These are phyloP conservation scores for Alternaria consortialis DNA, from an alignment of 2,329 filamentous ascomycete genomes.

Conservation along the genomic window DNA sequence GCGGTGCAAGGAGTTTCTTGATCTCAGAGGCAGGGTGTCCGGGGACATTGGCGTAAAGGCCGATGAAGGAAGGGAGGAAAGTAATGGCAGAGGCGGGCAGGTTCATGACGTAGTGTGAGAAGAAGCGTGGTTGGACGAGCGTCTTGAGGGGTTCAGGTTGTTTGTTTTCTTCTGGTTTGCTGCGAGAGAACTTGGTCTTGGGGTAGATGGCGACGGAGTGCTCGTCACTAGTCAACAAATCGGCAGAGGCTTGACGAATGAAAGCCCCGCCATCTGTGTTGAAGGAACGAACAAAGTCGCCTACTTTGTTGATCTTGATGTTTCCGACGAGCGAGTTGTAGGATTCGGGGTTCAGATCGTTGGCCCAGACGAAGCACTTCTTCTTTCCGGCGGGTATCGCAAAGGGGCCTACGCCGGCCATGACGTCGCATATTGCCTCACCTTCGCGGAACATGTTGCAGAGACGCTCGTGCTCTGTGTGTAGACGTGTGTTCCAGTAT, in stretches of 20 bases:
- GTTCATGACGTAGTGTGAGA: conserved; percentile 98
- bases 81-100: conserved; percentile 88
- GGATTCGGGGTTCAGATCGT: conserved; percentile 94
- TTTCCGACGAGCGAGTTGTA: conserved; percentile 76
- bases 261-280: conserved; percentile 85
- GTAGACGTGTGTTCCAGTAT: conserved; percentile 95
- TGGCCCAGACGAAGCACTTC: conserved; percentile 92
- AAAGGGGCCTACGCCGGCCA: conserved; percentile 97
- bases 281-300: conserved; percentile 75
- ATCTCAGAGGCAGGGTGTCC: conserved; percentile 33
- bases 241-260: conserved; percentile 74
- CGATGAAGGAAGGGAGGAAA: conserved; percentile 80
- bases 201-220: conserved; percentile 57
- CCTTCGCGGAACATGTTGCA: conserved; percentile 79
- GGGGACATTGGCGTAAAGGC: conserved; percentile 74
- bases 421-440: conserved; percentile 92
- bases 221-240: conserved; percentile 64
- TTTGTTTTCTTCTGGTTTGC: conserved; percentile 25
- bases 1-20: conserved; percentile 42
- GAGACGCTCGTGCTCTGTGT: conserved; percentile 86
- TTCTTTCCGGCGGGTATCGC: conserved; percentile 90
- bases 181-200: conserved; percentile 45
- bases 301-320: conserved; percentile 80
- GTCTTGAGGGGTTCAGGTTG: conserved; percentile 49
- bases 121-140: conserved; percentile 70